Evolutionary conservation across 1,284 basidiomycete species (phyloP).

Genomic region (Marasmius tenuissimus): DNA sequence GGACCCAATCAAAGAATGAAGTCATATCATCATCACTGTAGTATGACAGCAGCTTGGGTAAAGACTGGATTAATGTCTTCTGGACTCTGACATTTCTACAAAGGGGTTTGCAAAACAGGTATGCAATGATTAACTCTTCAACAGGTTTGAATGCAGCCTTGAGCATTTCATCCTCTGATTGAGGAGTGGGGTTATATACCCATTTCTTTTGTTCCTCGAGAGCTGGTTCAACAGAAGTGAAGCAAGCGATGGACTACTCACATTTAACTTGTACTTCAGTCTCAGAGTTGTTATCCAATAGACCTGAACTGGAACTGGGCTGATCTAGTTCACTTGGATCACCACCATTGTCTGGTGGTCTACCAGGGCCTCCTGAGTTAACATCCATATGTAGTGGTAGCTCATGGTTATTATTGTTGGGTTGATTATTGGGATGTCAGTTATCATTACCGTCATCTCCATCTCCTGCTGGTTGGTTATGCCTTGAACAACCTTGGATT

Average conservation of each 20-base stretch:
- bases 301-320: too few relatives aligned
- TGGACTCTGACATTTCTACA: background rate
- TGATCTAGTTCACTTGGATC: too few relatives aligned
- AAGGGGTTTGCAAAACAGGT: background rate
- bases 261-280: background rate
- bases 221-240: background rate
- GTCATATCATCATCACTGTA: background rate
- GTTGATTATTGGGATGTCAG: too few relatives aligned
- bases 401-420: too few relatives aligned
- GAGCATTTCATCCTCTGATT: slow-evolving; percentile 1
- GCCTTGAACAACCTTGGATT: too few relatives aligned
- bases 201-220: background rate
- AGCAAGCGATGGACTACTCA: too few relatives aligned
- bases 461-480: too few relatives aligned
- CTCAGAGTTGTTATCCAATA: too few relatives aligned
- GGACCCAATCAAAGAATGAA: slow-evolving; percentile 6
- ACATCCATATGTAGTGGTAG: too few relatives aligned
- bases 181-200: slow-evolving; percentile 1
- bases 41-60: slow-evolving; percentile 3
- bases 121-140: background rate
- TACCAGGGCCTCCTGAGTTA: too few relatives aligned
- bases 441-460: too few relatives aligned
- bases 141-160: background rate
- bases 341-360: too few relatives aligned
- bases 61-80: slow-evolving; percentile 4